Base-by-base conservation (phyloP, 2,329 filamentous ascomycete species). In the Cadophora sp. region DNA sequence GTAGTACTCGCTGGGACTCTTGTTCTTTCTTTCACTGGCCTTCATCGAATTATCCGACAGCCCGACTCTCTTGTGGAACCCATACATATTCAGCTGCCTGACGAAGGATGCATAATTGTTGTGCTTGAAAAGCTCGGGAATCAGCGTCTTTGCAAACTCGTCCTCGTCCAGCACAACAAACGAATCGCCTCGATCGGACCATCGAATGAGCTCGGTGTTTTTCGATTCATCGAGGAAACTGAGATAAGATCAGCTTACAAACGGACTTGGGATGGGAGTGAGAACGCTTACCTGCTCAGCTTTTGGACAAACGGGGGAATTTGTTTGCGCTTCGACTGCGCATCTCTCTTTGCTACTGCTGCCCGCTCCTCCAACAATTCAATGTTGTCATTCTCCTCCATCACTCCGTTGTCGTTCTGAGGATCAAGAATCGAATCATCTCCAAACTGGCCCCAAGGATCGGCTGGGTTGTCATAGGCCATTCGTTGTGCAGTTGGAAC, bases 261-360 rank as follows among this genome's bases (percentile, higher is more conserved):
- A 79, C 62, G 77, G 74, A 64, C 62, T 56, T 29, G 24, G 65
- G n/a, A 40, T 4, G 19, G 16, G 66, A 55, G 64, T 50, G 66
- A 53, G 62, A 67, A 64, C 62, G 66, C 87, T 82, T 83, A 97
- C 95, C 95, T 98, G 89, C 94, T 97, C 65, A 99, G 82, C 79
- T 99, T 99, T 80, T 97, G 94, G 53, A 99, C 94, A 83, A 99
- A 99, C 0, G 96, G 95, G 0, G 96, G 95, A 12, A 99, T 98
- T 76, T 97, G 92, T 80, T 98, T 98, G 75, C 94, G 86, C 80
- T 97, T 98, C 19, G 91, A 87, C 78, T 94, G 92, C 0, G 94
- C 91, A 68, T 98, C 96, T 77, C 91, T 89, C 83, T 97, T 97
- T 9, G 94, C 94, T 70, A 91, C 83, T 72, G 91, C 85, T 26